Evolutionary conservation across 306 rosid species (phyloP).

Genomic region (Herpetospermum pedunculosum): DNA sequence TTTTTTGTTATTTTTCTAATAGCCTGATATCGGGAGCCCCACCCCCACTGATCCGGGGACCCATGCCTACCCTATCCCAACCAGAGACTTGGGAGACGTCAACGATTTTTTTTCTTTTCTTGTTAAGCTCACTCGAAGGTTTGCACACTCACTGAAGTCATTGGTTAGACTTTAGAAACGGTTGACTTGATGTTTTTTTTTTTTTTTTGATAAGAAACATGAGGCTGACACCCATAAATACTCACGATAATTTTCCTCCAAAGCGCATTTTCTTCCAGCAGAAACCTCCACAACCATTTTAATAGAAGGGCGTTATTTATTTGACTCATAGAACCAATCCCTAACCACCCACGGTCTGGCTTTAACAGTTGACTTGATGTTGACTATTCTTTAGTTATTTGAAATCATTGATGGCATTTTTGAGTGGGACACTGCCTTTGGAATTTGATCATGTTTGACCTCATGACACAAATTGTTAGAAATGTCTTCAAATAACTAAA

Average conservation of each 20-base stretch:
- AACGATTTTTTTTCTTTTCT: background rate
- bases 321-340: too few species aligned
- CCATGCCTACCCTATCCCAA: background rate
- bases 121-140: background rate
- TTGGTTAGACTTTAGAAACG: background rate
- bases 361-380: background rate
- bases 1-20: background rate
- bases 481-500: background rate
- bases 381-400: background rate
- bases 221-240: too few species aligned
- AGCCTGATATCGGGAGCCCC: background rate
- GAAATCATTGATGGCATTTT: background rate
- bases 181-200: background rate
- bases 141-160: background rate
- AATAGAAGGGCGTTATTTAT: too few species aligned
- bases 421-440: background rate
- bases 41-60: background rate
- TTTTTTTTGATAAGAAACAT: too few species aligned
- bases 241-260: too few species aligned
- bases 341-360: too few species aligned
- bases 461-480: background rate
- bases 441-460: background rate
- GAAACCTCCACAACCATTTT: too few species aligned
- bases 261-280: too few species aligned
- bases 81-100: background rate